phyloP scores from a whole-genome alignment of 345 rosid genomes.

The Lepidium aucheri region DNA sequence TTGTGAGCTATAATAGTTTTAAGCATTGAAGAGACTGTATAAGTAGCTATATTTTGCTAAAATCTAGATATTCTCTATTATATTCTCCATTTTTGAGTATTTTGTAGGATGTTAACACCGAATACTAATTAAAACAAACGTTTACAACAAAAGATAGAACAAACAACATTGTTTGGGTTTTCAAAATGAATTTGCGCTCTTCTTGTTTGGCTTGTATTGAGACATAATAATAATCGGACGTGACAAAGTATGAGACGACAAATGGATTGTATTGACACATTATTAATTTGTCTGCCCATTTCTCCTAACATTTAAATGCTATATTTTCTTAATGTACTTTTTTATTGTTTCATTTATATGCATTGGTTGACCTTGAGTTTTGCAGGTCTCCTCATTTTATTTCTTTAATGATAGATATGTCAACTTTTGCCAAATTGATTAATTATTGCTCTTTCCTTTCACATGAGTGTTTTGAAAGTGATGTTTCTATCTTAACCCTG shows the following conservation, averaged over 20 bases:
- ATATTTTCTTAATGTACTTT: background rate
- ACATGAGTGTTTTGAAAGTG: too few relatives aligned
- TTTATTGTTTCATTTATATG: too few relatives aligned
- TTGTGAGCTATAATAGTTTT: background rate
- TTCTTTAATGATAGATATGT: too few relatives aligned
- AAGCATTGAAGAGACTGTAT: background rate
- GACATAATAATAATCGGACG: background rate
- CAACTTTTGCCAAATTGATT: too few relatives aligned
- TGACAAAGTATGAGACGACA: constrained; percentile 23
- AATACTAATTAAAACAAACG: constrained; percentile 10
- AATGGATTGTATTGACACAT: background rate
- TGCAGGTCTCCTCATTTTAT: background rate
- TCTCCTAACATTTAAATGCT: constrained; percentile 1
- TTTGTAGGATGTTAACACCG: constrained; percentile 21
- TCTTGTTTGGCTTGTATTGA: constrained; percentile 9
- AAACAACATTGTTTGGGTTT: background rate
- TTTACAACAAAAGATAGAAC: constrained; percentile 3
- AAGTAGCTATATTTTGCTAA: background rate
- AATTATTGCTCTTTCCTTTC: too few relatives aligned
- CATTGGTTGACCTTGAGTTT: constrained; percentile 12
- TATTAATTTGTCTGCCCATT: background rate
- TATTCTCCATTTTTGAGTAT: background rate
- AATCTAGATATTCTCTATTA: background rate
- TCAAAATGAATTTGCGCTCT: background rate
- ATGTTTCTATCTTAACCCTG: too few relatives aligned